Evolutionary conservation across 148 eudicot genomes (phyloP), one percentile per base, ranked within the genome.

Genomic region (Rhododendron williamsianum): DNA sequence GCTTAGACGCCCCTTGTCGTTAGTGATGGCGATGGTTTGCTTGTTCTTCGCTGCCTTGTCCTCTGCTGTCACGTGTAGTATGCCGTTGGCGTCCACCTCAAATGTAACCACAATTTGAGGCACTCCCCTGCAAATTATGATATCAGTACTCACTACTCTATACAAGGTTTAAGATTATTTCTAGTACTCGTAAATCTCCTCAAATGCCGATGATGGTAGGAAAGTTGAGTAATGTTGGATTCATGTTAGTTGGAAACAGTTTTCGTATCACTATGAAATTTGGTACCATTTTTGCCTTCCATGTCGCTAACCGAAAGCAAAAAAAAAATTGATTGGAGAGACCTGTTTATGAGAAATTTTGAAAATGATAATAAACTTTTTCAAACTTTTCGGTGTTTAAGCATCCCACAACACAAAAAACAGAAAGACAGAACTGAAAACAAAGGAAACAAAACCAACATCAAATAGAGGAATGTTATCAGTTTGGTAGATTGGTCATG

Each of bases 81-180:
- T 93, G 2, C 91, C 94, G 25, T 92, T 91, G 1, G 90, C 94
- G 60, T 93, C 95, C 25, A 93, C 94, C 90, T 92, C 93, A 30
- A 91, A 91, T 56, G 95, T 93, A 69, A 92, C 93, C 83, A 91
- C 93, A 45, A 93, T 93, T 86, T 90, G 94, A 41, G 94, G 95
- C 78, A 91, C 92, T 84, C 94, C 95, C 87, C 94, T 93, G 84
- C 9, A 46, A 54, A 33, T 69, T 18, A 46, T 16, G 74, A 15
- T 0, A 23, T 15, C 4, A 13, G 5, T n/a, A 30, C 19, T 11
- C 38, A 71, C 38, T 13, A 18, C 23, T 54, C 21, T 18, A 16
- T 18, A 41, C 45, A 71, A 71, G 41, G 38, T 33, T 71, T 18
- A 56, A 35, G 5, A 46, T n/a, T 41, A 27, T 69, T 45, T n/a